These are phyloP conservation scores for Elongisporangium undulatum DNA, from an alignment of 352 stramenopile species.

Conservation along the genomic window DNA sequence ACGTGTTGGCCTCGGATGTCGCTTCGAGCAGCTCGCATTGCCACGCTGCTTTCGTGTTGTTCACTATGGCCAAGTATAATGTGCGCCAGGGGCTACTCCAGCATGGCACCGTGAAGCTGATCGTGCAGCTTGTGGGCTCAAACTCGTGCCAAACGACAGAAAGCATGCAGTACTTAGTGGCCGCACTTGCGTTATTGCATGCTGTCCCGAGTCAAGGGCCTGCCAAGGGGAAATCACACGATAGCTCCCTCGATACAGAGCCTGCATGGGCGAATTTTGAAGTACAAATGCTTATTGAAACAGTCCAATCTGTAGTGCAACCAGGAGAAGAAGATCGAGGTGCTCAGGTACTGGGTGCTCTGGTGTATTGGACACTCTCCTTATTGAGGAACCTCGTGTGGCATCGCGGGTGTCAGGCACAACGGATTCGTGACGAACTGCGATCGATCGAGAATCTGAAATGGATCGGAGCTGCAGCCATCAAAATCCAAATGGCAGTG, in stretches of 20 bases:
- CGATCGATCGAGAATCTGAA: neutral
- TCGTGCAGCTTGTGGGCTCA: neutral
- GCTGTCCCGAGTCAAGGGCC: conserved; percentile 2
- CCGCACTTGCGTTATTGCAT: conserved; percentile 20
- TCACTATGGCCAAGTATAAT: conserved; percentile 29
- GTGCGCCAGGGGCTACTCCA: conserved; percentile 17
- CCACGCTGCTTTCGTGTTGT: conserved; percentile 22
- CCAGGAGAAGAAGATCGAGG: neutral
- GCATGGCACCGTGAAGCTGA: conserved; percentile 9
- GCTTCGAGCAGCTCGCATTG: neutral
- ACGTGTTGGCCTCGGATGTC: neutral
- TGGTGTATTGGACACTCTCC: conserved; percentile 26
- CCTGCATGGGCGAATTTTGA: conserved; percentile 1
- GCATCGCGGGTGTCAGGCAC: neutral
- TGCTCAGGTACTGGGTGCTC: neutral
- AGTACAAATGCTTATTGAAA: conserved; percentile 1
- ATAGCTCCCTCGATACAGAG: neutral
- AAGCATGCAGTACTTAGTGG: conserved; percentile 21
- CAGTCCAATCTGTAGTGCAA: neutral
- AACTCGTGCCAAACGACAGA: conserved; percentile 1
- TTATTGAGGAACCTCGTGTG: conserved; percentile 27
- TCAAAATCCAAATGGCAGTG: neutral
- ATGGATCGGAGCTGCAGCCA: neutral
- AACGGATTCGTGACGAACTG: neutral
- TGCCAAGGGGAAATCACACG: conserved; percentile 4